Evolutionary conservation across 352 stramenopile genomes (phyloP), one percentile per base, ranked within the genome.

Genomic region (Nothophytophthora sp.): DNA sequence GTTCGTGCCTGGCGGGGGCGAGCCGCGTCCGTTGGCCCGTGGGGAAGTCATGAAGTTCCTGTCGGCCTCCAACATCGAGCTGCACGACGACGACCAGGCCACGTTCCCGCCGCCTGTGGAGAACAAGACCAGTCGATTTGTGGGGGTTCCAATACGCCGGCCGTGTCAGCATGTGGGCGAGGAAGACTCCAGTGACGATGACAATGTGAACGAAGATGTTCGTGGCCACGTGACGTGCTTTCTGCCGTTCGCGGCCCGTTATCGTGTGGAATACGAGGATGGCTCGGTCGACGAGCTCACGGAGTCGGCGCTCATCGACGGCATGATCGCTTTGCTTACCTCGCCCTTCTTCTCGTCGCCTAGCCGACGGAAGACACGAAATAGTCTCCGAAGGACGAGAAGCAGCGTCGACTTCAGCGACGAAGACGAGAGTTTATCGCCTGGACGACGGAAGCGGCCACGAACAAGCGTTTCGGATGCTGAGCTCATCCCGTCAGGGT

Each of bases 11-110:
- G 66, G 59, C 20, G 55, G 53, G 22, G 67, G 55, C 19, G 57
- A 63, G 16, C 66, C 53, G 10, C 47, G 42, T 56, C 41, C 63
- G n/a, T 41, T 81, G 55, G 50, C 76, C 30, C 63, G 79, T 34
- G 63, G 53, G 15, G 77, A 88, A 16, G 61, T 91, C 23, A 72
- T 88, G 55, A 79, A 87, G 59, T 78, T 84, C 33, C 57, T 86
- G 23, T 67, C 71, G 8, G 77, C 81, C 20, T 55, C 67, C 22
- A 76, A 70, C 47, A 76, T 91, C 20, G 47, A 81, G 30, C 55
- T 89, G 15, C 57, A 70, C 36, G 60, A 68, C 24, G 67, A 77
- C 32, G 64, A 76, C 27, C 63, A 81, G 35, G 65, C 67, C n/a
- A 55, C 60, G 7, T 83, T 70, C 18, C 75, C 75, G 12, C 67